phyloP scores from a whole-genome alignment of 495 filamentous ascomycete species.

The Lasiosphaeriaceae sp. region DNA sequence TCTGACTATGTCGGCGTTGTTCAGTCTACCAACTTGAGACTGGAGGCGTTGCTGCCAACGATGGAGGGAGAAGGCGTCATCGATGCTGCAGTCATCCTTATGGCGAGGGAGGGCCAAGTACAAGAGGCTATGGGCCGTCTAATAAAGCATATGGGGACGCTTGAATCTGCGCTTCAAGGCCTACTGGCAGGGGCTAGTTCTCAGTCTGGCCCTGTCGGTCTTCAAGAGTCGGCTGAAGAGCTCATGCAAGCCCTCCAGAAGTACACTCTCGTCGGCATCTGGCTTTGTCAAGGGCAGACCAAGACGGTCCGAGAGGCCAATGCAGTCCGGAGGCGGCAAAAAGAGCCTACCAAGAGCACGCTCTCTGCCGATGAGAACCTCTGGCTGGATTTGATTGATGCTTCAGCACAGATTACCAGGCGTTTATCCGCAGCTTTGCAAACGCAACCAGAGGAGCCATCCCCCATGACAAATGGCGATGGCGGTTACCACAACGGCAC shows the following conservation, averaged over 20 bases:
- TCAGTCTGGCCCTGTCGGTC: constrained; percentile 47
- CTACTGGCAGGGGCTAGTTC: constrained; percentile 53
- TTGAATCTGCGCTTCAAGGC: constrained; percentile 75
- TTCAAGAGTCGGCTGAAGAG: constrained; percentile 49
- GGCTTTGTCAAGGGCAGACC: constrained; percentile 90
- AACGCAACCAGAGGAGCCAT: constrained; percentile 5
- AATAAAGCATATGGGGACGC: constrained; percentile 67
- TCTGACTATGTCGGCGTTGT: constrained; percentile 78
- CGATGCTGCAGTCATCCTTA: constrained; percentile 87
- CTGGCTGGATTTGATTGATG: constrained; percentile 89
- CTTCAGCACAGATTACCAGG: constrained; percentile 75
- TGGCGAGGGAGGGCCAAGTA: constrained; percentile 86
- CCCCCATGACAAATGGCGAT: constrained; percentile 21
- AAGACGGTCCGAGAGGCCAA: constrained; percentile 45
- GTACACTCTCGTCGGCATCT: constrained; percentile 85
- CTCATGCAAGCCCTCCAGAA: constrained; percentile 77
- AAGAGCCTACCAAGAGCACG: constrained; percentile 50
- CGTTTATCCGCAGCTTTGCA: constrained; percentile 36
- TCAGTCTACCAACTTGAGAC: constrained; percentile 71
- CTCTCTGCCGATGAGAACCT: constrained; percentile 75
- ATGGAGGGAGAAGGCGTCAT: constrained; percentile 88
- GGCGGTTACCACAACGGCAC: constrained; percentile 12
- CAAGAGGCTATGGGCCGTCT: constrained; percentile 80
- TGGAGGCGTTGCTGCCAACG: constrained; percentile 76
- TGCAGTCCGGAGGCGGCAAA: constrained; percentile 37